Conservation (phyloP, 2,329 filamentous ascomycete genomes). For the Teratosphaeria destructans region DNA sequence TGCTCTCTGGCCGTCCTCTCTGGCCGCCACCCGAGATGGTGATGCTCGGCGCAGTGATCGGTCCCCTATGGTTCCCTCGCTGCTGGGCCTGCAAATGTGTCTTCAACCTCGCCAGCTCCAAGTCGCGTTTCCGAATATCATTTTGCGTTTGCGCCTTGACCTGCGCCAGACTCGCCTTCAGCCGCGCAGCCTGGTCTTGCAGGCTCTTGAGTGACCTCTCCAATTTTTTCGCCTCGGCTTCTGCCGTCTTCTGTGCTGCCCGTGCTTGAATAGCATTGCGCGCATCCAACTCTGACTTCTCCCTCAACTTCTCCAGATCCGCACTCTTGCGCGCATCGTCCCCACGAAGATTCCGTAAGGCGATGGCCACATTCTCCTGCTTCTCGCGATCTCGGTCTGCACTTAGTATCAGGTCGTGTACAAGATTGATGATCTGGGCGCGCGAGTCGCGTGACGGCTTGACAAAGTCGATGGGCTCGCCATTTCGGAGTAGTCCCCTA, state of each 20-base stretch:
- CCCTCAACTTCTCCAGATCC: conserved; percentile 42
- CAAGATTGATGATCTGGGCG: conserved; percentile 78
- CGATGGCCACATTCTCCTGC: conserved; percentile 69
- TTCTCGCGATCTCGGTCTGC: conserved; percentile 90
- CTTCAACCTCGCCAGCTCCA: conserved; percentile 81
- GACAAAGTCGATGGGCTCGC: conserved; percentile 70
- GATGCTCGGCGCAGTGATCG: conserved; percentile 36
- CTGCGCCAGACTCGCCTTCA: conserved; percentile 72
- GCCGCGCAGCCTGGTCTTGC: conserved; percentile 70
- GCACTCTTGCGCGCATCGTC: conserved; percentile 64
- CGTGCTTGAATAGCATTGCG: conserved; percentile 64
- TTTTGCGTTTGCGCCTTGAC: conserved; percentile 79
- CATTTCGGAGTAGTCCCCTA: conserved; percentile 51
- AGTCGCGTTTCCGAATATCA: conserved; percentile 80
- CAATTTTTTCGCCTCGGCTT: conserved; percentile 71
- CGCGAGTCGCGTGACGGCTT: conserved; percentile 60
- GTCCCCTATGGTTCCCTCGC: conserved; percentile 32
- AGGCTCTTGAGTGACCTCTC: conserved; percentile 64
- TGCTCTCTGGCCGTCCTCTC: background rate
- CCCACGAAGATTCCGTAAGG: conserved; percentile 63
- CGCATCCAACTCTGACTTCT: conserved; percentile 46
- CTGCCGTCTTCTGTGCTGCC: conserved; percentile 58
- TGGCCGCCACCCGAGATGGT: conserved; percentile 33
- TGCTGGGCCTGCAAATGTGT: conserved; percentile 64
- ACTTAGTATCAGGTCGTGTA: conserved; percentile 85